Percentiles rank a stretch among this genome's conserved stretches.
These are phyloP conservation scores for Phascolomyces articulosus DNA, from an alignment of 371 early-diverging fungal genomes.

Conservation along the genomic window DNA sequence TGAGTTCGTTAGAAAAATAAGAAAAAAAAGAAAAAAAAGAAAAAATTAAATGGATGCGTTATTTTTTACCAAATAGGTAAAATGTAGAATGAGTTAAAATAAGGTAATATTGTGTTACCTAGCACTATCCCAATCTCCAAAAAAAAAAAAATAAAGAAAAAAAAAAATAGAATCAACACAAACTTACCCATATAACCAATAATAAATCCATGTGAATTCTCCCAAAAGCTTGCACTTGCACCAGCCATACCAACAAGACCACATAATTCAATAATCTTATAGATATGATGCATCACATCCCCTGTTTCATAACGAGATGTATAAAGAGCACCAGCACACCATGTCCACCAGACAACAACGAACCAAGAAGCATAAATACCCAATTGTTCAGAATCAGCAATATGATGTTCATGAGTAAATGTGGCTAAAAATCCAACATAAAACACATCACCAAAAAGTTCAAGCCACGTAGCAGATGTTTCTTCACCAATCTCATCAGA, in stretches of 20 bases:
- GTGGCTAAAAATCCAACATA: constrained; percentile 54
- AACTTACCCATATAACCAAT: constrained; percentile 49
- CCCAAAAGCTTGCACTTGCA: constrained; percentile 30
- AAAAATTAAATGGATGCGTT: neutral
- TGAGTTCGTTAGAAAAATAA: neutral
- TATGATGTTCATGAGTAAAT: constrained; percentile 58
- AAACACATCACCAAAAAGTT: constrained; percentile 52
- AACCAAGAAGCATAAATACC: constrained; percentile 59
- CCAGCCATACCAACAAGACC: constrained; percentile 55
- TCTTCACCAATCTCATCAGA: constrained; percentile 53
- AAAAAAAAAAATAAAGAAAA: neutral
- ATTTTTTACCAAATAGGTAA: constrained; percentile 3
- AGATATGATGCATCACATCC: constrained; percentile 53
- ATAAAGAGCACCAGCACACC: constrained; percentile 61
- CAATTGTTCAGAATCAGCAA: constrained; percentile 29
- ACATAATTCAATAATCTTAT: constrained; percentile 49
- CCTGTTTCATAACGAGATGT: constrained; percentile 47
- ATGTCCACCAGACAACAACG: constrained; percentile 66
- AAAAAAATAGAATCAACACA: neutral
- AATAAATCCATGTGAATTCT: constrained; percentile 41
- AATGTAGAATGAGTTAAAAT: neutral
- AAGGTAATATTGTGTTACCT: neutral
- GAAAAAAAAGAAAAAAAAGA: no score
- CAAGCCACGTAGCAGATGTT: constrained; percentile 49
- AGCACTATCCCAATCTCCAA: neutral